Conservation (phyloP, 2,329 filamentous ascomycete species). For the Ramichloridium luteum region DNA sequence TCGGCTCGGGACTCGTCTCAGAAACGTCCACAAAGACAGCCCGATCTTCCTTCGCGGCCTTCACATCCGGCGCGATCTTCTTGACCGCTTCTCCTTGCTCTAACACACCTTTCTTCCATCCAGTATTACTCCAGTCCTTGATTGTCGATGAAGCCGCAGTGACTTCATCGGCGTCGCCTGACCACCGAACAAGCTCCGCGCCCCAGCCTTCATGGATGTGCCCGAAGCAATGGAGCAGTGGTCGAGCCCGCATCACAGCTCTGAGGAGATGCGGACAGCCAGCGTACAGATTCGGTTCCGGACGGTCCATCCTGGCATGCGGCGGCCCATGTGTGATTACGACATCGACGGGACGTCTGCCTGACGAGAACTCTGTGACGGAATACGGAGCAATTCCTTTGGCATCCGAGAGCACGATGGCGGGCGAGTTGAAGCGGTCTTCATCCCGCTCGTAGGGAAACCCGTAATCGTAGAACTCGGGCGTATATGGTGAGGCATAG, state of each 20-base stretch:
- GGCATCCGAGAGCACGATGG: constrained; percentile 6
- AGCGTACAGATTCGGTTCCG: constrained; percentile 25
- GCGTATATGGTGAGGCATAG: constrained; percentile 43
- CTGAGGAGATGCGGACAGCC: constrained; percentile 45
- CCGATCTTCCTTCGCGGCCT: constrained; percentile 17
- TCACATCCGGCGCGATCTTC: constrained; percentile 5
- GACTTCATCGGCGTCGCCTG: constrained; percentile 16
- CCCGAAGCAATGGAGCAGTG: constrained; percentile 48
- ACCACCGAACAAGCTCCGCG: constrained; percentile 30
- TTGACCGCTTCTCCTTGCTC: constrained; percentile 8
- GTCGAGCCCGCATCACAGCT: constrained; percentile 39
- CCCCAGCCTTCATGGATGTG: constrained; percentile 49
- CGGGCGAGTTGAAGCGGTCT: constrained; percentile 20
- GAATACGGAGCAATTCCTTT: constrained; percentile 7
- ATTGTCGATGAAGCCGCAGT: constrained; percentile 3
- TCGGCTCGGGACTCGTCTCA: constrained; percentile 4
- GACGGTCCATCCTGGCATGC: constrained; percentile 37
- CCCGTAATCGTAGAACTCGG: constrained; percentile 42
- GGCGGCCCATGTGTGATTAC: constrained; percentile 52
- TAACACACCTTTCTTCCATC: constrained; percentile 12
- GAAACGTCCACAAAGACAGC: constrained; percentile 24
- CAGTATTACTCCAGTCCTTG: constrained; percentile 8
- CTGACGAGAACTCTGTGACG: constrained; percentile 4
- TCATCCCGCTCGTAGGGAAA: constrained; percentile 43
- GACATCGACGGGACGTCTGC: constrained; percentile 35